Percentiles rank a stretch among this genome's conserved stretches.
phyloP scores from a whole-genome alignment of 2,329 filamentous ascomycete genomes.

The Cytospora piceicola region DNA sequence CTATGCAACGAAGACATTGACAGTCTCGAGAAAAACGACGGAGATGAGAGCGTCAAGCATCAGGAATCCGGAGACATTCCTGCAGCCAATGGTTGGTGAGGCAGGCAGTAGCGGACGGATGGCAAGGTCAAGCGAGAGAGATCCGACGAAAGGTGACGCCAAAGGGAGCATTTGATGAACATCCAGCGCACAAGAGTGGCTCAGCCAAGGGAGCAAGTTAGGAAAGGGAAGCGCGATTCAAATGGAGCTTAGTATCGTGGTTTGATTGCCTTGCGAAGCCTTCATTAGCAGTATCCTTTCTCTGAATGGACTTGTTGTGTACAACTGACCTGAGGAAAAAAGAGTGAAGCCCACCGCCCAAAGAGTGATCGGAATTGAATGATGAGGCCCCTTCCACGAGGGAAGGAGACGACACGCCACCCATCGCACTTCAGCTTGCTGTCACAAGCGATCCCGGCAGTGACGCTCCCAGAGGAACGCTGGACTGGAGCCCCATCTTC shows the following conservation, averaged over 20 bases:
- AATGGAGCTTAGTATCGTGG: neutral
- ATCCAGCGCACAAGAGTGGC: neutral
- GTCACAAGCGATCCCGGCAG: conserved; percentile 39
- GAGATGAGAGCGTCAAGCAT: neutral
- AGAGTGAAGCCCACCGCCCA: conserved; percentile 39
- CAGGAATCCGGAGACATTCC: neutral
- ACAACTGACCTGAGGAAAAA: conserved; percentile 37
- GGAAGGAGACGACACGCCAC: conserved; percentile 37
- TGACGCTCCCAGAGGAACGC: conserved; percentile 37
- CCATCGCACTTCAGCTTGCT: conserved; percentile 41
- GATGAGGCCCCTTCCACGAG: conserved; percentile 32
- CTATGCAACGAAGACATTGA: conserved; percentile 5
- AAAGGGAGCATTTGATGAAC: neutral
- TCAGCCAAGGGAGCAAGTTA: neutral
- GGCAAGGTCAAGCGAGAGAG: neutral
- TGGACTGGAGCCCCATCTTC: conserved; percentile 28
- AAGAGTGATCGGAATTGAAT: conserved; percentile 43
- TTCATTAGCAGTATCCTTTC: conserved; percentile 39
- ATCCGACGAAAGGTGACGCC: neutral
- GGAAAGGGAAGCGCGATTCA: neutral
- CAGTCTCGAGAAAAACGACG: neutral
- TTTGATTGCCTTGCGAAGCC: neutral
- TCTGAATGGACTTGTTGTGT: neutral
- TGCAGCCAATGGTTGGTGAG: neutral
- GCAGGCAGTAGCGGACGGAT: neutral